These are phyloP conservation scores for Hypoxylon rickii DNA, from an alignment of 495 filamentous ascomycete genomes.

Conservation along the genomic window DNA sequence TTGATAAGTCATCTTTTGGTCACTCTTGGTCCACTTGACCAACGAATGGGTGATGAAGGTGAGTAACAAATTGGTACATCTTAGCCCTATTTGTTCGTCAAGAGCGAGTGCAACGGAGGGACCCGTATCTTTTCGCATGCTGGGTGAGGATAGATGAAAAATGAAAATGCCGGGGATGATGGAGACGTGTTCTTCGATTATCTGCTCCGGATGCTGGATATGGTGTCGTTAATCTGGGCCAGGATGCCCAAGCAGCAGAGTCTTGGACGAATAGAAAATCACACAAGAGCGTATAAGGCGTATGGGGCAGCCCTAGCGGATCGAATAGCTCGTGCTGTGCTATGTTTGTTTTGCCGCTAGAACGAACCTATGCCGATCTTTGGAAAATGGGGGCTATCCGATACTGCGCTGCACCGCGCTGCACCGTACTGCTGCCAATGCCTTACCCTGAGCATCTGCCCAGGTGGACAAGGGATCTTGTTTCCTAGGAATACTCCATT, in stretches of 20 bases:
- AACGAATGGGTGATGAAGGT: conserved; percentile 1
- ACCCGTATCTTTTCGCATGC: too few species aligned
- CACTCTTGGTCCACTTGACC: conserved; percentile 10
- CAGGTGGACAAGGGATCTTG: too few species aligned
- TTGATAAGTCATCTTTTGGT: conserved; percentile 18
- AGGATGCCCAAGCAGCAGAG: not conserved
- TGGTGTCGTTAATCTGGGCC: not conserved
- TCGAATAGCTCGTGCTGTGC: conserved; percentile 8
- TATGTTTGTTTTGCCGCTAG: too few species aligned
- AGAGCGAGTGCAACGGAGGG: not conserved
- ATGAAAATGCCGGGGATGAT: too few species aligned
- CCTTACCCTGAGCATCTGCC: too few species aligned
- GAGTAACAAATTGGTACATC: not conserved
- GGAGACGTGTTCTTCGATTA: not conserved
- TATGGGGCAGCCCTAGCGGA: conserved; percentile 9
- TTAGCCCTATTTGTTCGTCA: not conserved
- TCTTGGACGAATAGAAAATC: conserved; percentile 4
- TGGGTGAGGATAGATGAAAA: not conserved
- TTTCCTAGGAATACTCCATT: too few species aligned
- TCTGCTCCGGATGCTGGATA: not conserved
- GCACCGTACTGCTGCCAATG: too few species aligned
- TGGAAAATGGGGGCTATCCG: conserved; percentile 5
- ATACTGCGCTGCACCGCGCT: too few species aligned
- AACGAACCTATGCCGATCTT: too few species aligned
- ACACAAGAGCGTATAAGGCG: too few species aligned